Evolutionary conservation across 371 early-diverging fungal genomes (phyloP).

Genomic region (Zopfochytrium polystomum): DNA sequence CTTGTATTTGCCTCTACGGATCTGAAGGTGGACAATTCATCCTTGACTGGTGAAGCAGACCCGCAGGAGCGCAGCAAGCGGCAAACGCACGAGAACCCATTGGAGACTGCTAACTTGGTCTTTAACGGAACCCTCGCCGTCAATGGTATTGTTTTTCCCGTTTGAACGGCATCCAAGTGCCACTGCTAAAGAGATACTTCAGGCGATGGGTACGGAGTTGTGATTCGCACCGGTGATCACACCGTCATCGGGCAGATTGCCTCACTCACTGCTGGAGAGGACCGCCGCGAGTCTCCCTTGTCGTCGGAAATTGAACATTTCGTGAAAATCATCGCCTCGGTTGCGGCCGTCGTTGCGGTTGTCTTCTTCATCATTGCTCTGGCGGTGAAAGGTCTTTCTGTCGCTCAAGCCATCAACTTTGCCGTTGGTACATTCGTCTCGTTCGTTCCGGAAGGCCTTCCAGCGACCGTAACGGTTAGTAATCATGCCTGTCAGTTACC

Average conservation of each 20-base stretch:
- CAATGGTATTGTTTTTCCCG: slow-evolving; percentile 34
- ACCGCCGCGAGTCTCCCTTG: slow-evolving; percentile 36
- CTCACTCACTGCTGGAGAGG: slow-evolving; percentile 26
- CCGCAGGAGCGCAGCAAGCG: slow-evolving; percentile 30
- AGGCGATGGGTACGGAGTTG: slow-evolving; percentile 54
- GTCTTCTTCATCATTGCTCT: slow-evolving; percentile 46
- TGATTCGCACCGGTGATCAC: slow-evolving; percentile 45
- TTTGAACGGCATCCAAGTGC: too few relatives aligned
- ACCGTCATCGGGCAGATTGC: slow-evolving; percentile 51
- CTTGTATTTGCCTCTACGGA: slow-evolving; percentile 40
- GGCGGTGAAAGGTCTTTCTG: slow-evolving; percentile 31
- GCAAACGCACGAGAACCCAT: slow-evolving; percentile 20
- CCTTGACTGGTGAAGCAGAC: slow-evolving; percentile 52
- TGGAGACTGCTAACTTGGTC: slow-evolving; percentile 47
- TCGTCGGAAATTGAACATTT: slow-evolving; percentile 48
- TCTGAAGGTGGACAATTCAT: slow-evolving; percentile 46
- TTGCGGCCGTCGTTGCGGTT: slow-evolving; percentile 49
- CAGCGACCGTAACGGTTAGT: slow-evolving; percentile 53
- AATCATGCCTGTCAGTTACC: too few relatives aligned
- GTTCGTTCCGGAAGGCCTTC: slow-evolving; percentile 53
- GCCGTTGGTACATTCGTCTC: slow-evolving; percentile 53
- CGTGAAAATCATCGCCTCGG: slow-evolving; percentile 42
- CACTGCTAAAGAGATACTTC: background rate
- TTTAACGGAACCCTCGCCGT: slow-evolving; percentile 47
- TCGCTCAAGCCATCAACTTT: slow-evolving; percentile 30